These are phyloP conservation scores for Eudorina sp. DNA, from an alignment of 139 green algal genomes.

Conservation along the genomic window DNA sequence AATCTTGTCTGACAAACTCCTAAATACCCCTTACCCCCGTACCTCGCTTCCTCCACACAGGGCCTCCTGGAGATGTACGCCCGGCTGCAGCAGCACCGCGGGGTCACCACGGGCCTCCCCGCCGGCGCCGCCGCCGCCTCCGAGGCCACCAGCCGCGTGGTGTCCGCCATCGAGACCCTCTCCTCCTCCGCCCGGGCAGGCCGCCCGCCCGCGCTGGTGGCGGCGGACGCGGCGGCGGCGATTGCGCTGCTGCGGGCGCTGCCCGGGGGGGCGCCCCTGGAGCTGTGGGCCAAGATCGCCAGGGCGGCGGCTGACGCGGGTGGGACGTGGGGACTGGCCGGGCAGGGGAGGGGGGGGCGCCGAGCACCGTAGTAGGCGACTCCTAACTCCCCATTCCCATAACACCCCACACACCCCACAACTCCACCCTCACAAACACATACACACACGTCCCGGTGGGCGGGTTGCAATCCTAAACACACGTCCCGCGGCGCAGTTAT, in stretches of 20 bases:
- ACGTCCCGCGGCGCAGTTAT: too few species aligned
- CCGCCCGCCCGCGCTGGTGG: not conserved
- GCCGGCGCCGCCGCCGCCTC: conserved; percentile 57
- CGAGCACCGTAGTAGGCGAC: too few species aligned
- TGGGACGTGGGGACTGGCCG: not conserved
- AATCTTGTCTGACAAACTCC: too few species aligned
- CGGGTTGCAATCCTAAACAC: too few species aligned
- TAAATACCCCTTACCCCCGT: too few species aligned
- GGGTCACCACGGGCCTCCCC: conserved; percentile 52
- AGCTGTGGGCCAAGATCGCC: conserved; percentile 71
- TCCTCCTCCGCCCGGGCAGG: not conserved
- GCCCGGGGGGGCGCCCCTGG: conserved; percentile 59
- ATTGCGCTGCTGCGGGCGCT: conserved; percentile 55
- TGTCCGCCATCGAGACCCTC: conserved; percentile 66
- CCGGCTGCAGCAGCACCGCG: conserved; percentile 69
- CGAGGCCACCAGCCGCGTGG: conserved; percentile 64
- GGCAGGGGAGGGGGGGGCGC: not conserved
- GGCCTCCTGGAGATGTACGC: conserved; percentile 58
- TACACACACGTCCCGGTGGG: not conserved
- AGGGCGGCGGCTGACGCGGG: conserved; percentile 53
- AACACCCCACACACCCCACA: not conserved
- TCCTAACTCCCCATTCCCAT: too few species aligned
- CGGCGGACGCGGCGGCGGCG: conserved; percentile 51
- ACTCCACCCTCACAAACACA: not conserved
- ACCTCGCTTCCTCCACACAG: conserved; percentile 13